Conservation (phyloP, 805 yeast species). For the Saccharomycopsis selenospora region DNA sequence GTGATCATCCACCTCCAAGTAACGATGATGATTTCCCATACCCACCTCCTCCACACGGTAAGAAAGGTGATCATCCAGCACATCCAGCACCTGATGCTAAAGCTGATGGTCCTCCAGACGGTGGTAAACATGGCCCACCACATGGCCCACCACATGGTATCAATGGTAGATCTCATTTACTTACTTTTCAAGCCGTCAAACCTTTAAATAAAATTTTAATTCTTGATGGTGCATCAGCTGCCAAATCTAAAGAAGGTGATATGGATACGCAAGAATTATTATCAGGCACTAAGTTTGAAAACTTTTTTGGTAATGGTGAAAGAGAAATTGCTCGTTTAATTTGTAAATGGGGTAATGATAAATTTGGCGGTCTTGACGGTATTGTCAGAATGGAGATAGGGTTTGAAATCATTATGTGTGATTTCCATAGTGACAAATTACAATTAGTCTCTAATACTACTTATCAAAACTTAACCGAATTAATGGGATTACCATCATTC, state of each 20-base stretch:
- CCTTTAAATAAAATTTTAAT: slow-evolving; percentile 45
- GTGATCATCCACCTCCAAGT: neutral
- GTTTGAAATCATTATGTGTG: slow-evolving; percentile 54
- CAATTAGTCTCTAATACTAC: slow-evolving; percentile 41
- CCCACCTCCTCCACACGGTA: neutral
- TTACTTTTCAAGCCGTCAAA: slow-evolving; percentile 40
- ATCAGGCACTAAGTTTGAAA: slow-evolving; percentile 29
- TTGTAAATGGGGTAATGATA: slow-evolving; percentile 47
- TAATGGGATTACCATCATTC: slow-evolving; percentile 34
- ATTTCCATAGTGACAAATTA: slow-evolving; percentile 41
- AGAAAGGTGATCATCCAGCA: neutral
- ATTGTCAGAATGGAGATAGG: slow-evolving; percentile 52
- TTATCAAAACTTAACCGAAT: slow-evolving; percentile 31
- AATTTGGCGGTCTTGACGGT: slow-evolving; percentile 50
- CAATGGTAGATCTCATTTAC: slow-evolving; percentile 24
- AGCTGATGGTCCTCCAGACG: neutral
- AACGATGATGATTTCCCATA: neutral
- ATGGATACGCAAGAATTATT: slow-evolving; percentile 51
- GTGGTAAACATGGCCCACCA: slow-evolving; percentile 18
- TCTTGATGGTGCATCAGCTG: slow-evolving; percentile 67
- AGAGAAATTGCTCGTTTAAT: slow-evolving; percentile 40
- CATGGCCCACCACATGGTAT: slow-evolving; percentile 16
- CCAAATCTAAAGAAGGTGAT: slow-evolving; percentile 48
- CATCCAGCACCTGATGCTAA: neutral
- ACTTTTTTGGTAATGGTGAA: slow-evolving; percentile 32